Base-by-base conservation (phyloP, 768 basidiomycete species). In the Suillus sp. region DNA sequence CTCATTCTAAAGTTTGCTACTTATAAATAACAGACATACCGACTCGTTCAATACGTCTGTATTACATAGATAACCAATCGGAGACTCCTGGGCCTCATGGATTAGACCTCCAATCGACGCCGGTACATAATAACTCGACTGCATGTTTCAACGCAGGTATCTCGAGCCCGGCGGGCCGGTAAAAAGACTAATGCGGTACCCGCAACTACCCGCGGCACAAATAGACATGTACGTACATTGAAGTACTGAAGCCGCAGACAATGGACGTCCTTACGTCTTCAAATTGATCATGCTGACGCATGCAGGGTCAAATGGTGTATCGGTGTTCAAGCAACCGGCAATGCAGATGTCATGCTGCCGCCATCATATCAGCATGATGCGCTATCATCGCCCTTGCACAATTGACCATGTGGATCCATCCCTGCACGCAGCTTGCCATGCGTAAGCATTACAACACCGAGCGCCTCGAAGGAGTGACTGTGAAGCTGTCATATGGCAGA, bases 261-360 rank as follows among this genome's bases (percentile, higher is more conserved):
- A 34, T 32, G 45, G 45, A 14, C 4, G 10, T 14, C 3, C 43
- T 47, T 22, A 37, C 34, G 35, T 56, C 9, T 8, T 37, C 5
- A 8, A 1, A 13, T n/a, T 35, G 35, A 37, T 56, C 16, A 5
- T 22, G 35, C 35, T 38, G 55, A 25, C 55, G 16, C 51, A 5
- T 56, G 22, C 54, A 56, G 54, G 35, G 35, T 10, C 56, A 57
- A 9, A 7, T 6, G 37, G 11, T 20, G 18, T n/a, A 27, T 40
- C 56, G 38, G 56, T 40, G 18, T 57, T 40, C 25, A 57, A 57
- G 56, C 56, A 40, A 57, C 56, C 25, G 56, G 56, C 56, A 30
- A 57, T 57, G 56, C 56, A 20, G 18, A 22, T 3, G 9, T 27
- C 27, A 27, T 27, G 25, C 55, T 10, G 37, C 37, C 37, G 25